Evolutionary conservation across 306 rosid genomes (phyloP), one percentile per base, ranked within the genome.

Genomic region (Rosa rugosa): DNA sequence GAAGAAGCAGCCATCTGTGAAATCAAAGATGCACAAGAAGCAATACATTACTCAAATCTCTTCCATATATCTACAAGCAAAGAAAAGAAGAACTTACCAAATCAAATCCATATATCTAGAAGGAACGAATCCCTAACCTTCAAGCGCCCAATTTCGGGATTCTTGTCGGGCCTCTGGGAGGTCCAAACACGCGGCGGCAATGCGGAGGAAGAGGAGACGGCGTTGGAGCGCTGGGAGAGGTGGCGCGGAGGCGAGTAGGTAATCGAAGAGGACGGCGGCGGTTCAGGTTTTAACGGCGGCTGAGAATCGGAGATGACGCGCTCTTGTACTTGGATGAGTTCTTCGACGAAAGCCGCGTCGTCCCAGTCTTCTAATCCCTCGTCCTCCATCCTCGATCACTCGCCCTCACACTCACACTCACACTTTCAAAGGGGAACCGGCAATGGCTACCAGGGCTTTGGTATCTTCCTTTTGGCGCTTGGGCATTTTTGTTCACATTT

Each of bases 171-270:
- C 45, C 8, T 42, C 45, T 42, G 45, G 45, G 27, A 67, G 71
- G 23, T 42, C 83, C 8, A 41, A 50, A 11, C 71, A 23, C 36
- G 45, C 8, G 69, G 50, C 45, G 77, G 11, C 23, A 72, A 34
- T 2, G 77, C 73, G 27, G 87, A 78, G 17, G 77, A 59, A 23
- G 18, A 34, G 42, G 77, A 57, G 25, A 22, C 63, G 60, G 17
- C 27, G 10, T 81, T 3, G 67, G 82, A 9, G 57, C 88, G 81
- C 79, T 92, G 97, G 74, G 99, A 89, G 69, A 94, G 92, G 76
- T 85, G 91, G 44, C 93, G 97, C 0, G 99, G 99, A 45, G 99
- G 97, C 25, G 99, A 92, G 82, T 79, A 87, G 54, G 75, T 64
- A 20, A 80, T 6, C 60, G 49, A 25, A 0, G 78, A 57, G 34